Evolutionary conservation across 2,329 filamentous ascomycete genomes (phyloP), one percentile per base, ranked within the genome.

Genomic region (Aspergillus sp.): DNA sequence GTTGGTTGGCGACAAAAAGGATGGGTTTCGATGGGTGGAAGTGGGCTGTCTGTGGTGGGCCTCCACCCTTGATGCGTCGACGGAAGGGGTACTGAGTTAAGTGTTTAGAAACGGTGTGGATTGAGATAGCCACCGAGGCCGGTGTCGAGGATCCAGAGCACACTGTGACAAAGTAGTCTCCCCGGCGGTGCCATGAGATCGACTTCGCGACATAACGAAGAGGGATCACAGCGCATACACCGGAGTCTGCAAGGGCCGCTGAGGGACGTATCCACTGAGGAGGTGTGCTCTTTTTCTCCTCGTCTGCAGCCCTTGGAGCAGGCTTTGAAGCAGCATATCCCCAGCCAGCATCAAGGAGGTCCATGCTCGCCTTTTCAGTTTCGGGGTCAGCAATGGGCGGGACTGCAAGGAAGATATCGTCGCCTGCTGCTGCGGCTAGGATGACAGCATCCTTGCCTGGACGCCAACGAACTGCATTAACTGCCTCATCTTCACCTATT

Each of bases 1-100:
- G 90, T 75, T 96, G 92, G 11, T 96, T 98, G 3, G 95, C 95
- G 55, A 99, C 91, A 71, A 98, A 98, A 79, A 99, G 93, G 50
- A 96, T 86, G 0, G 95, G 93, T 65, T 92, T 89, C 41, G 88
- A 90, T 2, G 95, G 95, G 75, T 99, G 96, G 83, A 99, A 99
- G 66, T 93, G 91, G 4, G 92, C 93, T 1, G 90, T 89, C 76
- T 98, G 93, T 1, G 93, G 84, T 56, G 90, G 82, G 48, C 89
- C 91, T 48, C 91, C 87, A 58, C 86, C 86, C 69, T 86, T 86
- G 62, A 88, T 75, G 65, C 79, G 75, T 57, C 85, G 84, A 60
- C 91, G 89, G 86, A 99, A 98, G 24, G 95, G 96, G 63, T 95
- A 88, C 75, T 99, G 95, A 3, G 92, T 97, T 46, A 93, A 84